phyloP scores from a whole-genome alignment of 306 rosid genomes.

The Prunus campanulata region DNA sequence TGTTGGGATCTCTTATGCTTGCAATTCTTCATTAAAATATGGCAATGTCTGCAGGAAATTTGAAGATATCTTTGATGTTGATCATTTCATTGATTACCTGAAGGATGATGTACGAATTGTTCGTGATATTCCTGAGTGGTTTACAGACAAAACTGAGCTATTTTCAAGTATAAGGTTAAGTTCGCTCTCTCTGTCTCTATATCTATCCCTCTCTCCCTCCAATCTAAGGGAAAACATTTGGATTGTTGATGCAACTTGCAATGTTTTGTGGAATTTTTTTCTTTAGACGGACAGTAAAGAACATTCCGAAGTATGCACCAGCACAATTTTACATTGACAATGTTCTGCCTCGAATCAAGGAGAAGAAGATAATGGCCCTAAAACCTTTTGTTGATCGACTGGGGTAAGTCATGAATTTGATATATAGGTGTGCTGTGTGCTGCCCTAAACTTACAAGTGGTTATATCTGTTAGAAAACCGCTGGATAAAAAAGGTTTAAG shows the following conservation, averaged over 20 bases:
- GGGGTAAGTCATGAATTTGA: slow-evolving; percentile 60
- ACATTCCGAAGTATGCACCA: slow-evolving; percentile 96
- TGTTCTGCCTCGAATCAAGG: slow-evolving; percentile 97
- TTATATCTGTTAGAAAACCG: neutral
- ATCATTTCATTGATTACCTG: slow-evolving; percentile 94
- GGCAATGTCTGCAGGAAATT: slow-evolving; percentile 72
- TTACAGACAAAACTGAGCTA: slow-evolving; percentile 94
- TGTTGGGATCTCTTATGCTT: slow-evolving; percentile 16
- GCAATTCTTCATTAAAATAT: neutral
- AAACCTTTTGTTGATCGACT: slow-evolving; percentile 99
- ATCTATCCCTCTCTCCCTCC: slow-evolving; percentile 5
- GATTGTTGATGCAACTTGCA: slow-evolving; percentile 24
- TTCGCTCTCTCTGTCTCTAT: slow-evolving; percentile 22
- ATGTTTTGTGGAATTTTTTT: slow-evolving; percentile 33
- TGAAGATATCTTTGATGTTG: slow-evolving; percentile 96
- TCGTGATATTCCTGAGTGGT: slow-evolving; percentile 97
- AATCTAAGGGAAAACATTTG: neutral
- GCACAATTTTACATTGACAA: slow-evolving; percentile 96
- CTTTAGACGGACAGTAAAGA: slow-evolving; percentile 90
- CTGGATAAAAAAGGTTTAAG: neutral
- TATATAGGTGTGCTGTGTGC: slow-evolving; percentile 3
- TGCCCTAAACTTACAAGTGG: neutral
- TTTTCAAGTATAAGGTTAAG: slow-evolving; percentile 82
- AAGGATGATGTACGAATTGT: slow-evolving; percentile 89
- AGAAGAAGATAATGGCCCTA: slow-evolving; percentile 97